These are phyloP conservation scores for Dianthus caryophyllus DNA, from an alignment of 148 eudicot genomes.

Conservation along the genomic window DNA sequence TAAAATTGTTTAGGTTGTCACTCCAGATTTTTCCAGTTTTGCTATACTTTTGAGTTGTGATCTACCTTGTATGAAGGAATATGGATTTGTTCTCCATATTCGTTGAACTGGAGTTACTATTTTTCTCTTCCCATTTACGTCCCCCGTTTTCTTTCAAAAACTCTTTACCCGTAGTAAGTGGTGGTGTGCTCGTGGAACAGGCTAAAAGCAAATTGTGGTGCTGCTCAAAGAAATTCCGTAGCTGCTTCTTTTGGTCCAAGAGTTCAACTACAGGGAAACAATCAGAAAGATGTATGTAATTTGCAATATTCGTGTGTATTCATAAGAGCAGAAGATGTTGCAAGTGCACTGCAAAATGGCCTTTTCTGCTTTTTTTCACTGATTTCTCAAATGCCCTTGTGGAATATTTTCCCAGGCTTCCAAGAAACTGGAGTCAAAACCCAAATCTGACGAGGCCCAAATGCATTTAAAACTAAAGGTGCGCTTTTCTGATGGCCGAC, in stretches of 20 bases:
- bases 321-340: not conserved
- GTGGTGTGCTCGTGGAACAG: conserved; percentile 29
- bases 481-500: not conserved
- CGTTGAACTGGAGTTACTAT: no score
- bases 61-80: no score
- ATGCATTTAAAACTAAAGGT: conserved; percentile 47
- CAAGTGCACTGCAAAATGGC: not conserved
- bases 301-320: not conserved
- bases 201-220: conserved; percentile 27
- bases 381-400: not conserved
- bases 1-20: no score
- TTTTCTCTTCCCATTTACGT: no score
- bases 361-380: conserved; percentile 8
- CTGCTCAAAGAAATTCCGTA: conserved; percentile 36
- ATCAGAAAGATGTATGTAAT: conserved; percentile 48
- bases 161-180: not conserved
- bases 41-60: no score
- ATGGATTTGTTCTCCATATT: no score
- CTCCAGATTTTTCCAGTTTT: no score
- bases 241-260: conserved; percentile 44
- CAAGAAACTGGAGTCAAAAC: conserved; percentile 37
- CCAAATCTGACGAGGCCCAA: conserved; percentile 31
- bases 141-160: no score
- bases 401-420: conserved; percentile 31
- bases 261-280: conserved; percentile 50